These are phyloP conservation scores for Aspergillus niger DNA, from an alignment of 2,329 filamentous ascomycete species.

Conservation along the genomic window DNA sequence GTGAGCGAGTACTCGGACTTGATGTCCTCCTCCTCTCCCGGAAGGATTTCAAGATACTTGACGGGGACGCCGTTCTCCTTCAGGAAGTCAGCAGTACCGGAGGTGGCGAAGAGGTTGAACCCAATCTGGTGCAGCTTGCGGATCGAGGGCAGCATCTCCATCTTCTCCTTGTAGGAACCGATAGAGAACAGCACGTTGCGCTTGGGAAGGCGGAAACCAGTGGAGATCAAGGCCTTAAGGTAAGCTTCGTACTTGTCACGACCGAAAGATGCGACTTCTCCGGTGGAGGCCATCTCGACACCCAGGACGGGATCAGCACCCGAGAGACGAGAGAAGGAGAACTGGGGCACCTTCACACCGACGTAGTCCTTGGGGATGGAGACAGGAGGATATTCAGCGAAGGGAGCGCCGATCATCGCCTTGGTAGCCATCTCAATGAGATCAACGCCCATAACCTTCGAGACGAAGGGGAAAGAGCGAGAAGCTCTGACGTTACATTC, in stretches of 20 bases:
- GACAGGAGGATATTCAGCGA: slow-evolving; percentile 77
- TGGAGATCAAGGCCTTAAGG: slow-evolving; percentile 91
- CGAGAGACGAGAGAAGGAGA: slow-evolving; percentile 96
- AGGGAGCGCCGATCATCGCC: slow-evolving; percentile 84
- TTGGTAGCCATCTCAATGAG: slow-evolving; percentile 98
- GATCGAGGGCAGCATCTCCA: slow-evolving; percentile 93
- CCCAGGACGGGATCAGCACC: slow-evolving; percentile 94
- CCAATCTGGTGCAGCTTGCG: slow-evolving; percentile 86
- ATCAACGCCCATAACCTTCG: slow-evolving; percentile 97
- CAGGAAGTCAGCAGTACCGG: slow-evolving; percentile 94
- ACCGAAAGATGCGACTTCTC: slow-evolving; percentile 96
- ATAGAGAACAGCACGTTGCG: slow-evolving; percentile 95
- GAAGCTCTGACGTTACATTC: slow-evolving; percentile 98
- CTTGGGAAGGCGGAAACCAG: slow-evolving; percentile 93
- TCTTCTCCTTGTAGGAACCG: slow-evolving; percentile 96
- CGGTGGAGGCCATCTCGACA: slow-evolving; percentile 98
- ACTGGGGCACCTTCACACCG: slow-evolving; percentile 96
- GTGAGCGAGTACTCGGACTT: slow-evolving; percentile 96
- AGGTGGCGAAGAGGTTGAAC: slow-evolving; percentile 93
- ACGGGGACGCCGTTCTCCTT: slow-evolving; percentile 89
- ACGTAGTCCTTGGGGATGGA: slow-evolving; percentile 79
- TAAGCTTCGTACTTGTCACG: slow-evolving; percentile 97
- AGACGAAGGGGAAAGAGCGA: slow-evolving; percentile 95
- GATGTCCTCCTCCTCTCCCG: slow-evolving; percentile 75
- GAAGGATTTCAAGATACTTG: slow-evolving; percentile 88